Percentiles rank a stretch among this genome's conserved stretches.
These are phyloP conservation scores for Trichoderma citrinoviride DNA, from an alignment of 2,329 filamentous ascomycete genomes.

Conservation along the genomic window DNA sequence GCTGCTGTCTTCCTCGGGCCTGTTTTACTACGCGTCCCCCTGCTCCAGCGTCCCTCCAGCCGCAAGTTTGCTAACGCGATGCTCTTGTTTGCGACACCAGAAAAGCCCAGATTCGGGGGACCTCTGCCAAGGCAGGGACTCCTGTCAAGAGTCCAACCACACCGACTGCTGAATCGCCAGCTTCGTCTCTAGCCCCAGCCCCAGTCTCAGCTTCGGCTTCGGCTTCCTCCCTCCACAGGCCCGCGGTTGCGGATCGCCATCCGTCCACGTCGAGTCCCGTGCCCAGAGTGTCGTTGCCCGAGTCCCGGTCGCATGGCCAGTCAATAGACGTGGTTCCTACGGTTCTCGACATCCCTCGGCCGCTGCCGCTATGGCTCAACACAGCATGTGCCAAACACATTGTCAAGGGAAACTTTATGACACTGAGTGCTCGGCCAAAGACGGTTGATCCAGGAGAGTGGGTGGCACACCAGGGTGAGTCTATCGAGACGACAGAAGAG, in stretches of 20 bases:
- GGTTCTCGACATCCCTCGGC: slow-evolving; percentile 32
- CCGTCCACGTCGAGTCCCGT: slow-evolving; percentile 47
- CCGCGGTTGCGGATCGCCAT: slow-evolving; percentile 23
- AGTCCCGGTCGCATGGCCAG: slow-evolving; percentile 61
- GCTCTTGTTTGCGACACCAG: slow-evolving; percentile 7
- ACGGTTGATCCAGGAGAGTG: slow-evolving; percentile 94
- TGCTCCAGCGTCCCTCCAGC: not conserved
- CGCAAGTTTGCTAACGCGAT: slow-evolving; percentile 15
- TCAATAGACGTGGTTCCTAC: slow-evolving; percentile 65
- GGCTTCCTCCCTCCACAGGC: slow-evolving; percentile 37
- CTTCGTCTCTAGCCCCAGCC: not conserved
- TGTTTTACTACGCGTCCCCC: not conserved
- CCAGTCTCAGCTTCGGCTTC: slow-evolving; percentile 36
- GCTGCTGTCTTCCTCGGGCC: not conserved
- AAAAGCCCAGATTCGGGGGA: slow-evolving; percentile 21
- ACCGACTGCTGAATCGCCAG: not conserved
- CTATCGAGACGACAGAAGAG: too few relatives aligned
- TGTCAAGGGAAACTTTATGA: slow-evolving; percentile 97
- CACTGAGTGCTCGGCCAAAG: slow-evolving; percentile 88
- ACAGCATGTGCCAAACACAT: slow-evolving; percentile 78
- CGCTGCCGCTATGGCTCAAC: slow-evolving; percentile 68
- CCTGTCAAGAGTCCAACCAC: slow-evolving; percentile 16
- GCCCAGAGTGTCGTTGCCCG: slow-evolving; percentile 60
- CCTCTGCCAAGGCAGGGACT: slow-evolving; percentile 20
- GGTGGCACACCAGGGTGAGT: slow-evolving; percentile 85